These are phyloP conservation scores for Pseudogymnoascus sp. DNA, from an alignment of 2,329 filamentous ascomycete genomes.

Conservation along the genomic window DNA sequence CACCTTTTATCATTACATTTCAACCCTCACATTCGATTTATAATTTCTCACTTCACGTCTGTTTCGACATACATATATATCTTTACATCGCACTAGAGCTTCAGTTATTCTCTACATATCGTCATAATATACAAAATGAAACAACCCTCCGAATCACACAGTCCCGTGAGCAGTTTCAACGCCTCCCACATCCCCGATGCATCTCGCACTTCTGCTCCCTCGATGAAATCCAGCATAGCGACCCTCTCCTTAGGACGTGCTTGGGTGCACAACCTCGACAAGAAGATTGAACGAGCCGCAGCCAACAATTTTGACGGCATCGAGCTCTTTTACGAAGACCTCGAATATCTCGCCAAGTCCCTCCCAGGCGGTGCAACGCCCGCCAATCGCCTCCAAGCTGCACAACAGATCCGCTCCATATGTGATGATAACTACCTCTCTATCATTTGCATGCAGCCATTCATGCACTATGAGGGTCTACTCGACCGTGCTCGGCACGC, in stretches of 20 bases:
- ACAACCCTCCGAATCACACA: neutral
- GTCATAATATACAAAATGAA: neutral
- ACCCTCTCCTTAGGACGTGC: constrained; percentile 49
- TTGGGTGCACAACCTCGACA: constrained; percentile 56
- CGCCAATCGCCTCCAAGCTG: constrained; percentile 45
- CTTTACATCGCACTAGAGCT: neutral
- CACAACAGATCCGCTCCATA: constrained; percentile 46
- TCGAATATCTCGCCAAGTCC: constrained; percentile 48
- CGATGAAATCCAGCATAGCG: constrained; percentile 6
- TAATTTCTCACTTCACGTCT: neutral
- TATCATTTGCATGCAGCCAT: constrained; percentile 38
- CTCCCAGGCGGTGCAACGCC: constrained; percentile 28
- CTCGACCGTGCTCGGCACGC: constrained; percentile 55
- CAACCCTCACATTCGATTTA: neutral
- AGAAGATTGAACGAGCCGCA: constrained; percentile 62
- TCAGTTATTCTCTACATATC: neutral
- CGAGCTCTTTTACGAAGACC: constrained; percentile 72
- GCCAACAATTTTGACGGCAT: constrained; percentile 59
- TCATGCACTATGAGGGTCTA: constrained; percentile 47
- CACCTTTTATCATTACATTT: neutral
- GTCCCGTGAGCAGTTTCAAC: neutral
- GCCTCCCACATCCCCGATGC: neutral
- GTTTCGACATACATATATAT: neutral
- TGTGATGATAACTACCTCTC: constrained; percentile 47
- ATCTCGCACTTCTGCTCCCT: neutral